Percentiles rank a stretch among this genome's conserved stretches.
These are phyloP conservation scores for Chlorella vulgaris DNA, from an alignment of 139 green algal species.

Conservation along the genomic window DNA sequence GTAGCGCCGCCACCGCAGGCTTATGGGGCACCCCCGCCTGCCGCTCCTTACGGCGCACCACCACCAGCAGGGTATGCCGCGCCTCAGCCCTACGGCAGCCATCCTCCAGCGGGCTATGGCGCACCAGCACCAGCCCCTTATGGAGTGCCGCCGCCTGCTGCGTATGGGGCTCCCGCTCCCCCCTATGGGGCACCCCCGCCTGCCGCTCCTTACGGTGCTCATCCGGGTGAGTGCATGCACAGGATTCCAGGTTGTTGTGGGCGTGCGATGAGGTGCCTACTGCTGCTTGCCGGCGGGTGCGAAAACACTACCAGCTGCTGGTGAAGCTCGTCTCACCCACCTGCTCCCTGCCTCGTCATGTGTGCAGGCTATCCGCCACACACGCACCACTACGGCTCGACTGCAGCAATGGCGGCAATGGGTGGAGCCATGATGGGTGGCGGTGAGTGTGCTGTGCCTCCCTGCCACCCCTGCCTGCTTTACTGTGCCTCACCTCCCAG, in stretches of 20 bases:
- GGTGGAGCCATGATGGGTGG: neutral
- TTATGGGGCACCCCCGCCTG: neutral
- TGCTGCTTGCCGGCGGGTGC: too few species aligned
- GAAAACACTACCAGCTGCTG: too few species aligned
- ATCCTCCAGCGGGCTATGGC: neutral
- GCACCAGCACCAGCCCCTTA: neutral
- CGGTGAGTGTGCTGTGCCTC: neutral
- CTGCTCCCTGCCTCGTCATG: neutral
- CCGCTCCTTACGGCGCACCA: neutral
- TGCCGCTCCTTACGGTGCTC: too few species aligned
- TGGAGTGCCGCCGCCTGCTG: too few species aligned
- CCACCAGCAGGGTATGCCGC: too few species aligned
- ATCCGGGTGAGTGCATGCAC: too few species aligned
- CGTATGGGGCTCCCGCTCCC: too few species aligned
- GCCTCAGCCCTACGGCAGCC: neutral
- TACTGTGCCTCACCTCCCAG: neutral
- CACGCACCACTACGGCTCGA: neutral
- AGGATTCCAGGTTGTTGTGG: too few species aligned
- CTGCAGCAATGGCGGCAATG: constrained; percentile 6
- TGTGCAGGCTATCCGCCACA: neutral
- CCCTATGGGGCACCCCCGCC: too few species aligned
- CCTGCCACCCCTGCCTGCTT: neutral
- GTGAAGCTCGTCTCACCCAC: neutral
- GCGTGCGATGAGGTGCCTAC: too few species aligned
- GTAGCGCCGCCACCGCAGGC: too few species aligned